phyloP scores from a whole-genome alignment of 1,284 basidiomycete genomes.

The Fomitopsis palustris region DNA sequence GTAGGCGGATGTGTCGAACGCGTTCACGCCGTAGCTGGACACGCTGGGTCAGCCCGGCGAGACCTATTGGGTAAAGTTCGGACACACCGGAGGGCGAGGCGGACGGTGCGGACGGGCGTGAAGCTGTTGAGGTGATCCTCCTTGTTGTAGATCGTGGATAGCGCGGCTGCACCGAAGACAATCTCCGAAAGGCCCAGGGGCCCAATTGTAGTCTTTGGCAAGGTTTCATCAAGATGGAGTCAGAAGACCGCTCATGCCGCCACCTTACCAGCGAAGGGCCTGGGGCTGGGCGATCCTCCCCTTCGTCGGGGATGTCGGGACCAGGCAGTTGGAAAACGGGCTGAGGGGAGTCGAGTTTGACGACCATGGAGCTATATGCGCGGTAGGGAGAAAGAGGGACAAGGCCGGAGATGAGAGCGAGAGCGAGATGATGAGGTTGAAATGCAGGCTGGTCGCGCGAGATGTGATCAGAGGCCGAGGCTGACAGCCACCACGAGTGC shows the following conservation, averaged over 20 bases:
- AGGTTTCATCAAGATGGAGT: background rate
- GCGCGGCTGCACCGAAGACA: conserved; percentile 67
- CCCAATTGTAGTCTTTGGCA: conserved; percentile 27
- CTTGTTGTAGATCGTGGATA: conserved; percentile 72
- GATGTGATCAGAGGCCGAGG: conserved; percentile 4
- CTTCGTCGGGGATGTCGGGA: conserved; percentile 43
- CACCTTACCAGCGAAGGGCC: conserved; percentile 35
- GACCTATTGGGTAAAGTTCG: background rate
- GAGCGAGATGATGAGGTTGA: background rate
- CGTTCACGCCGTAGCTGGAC: conserved; percentile 79
- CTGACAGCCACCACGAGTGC: background rate
- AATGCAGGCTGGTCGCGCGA: background rate
- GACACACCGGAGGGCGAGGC: conserved; percentile 73
- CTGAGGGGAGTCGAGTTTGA: conserved; percentile 38
- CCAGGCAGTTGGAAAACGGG: conserved; percentile 38
- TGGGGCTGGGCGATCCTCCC: conserved; percentile 46
- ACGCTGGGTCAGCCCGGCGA: background rate
- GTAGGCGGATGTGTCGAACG: conserved; percentile 88
- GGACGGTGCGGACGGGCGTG: conserved; percentile 67
- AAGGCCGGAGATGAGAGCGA: conserved; percentile 4
- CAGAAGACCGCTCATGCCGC: background rate
- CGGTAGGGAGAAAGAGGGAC: conserved; percentile 5
- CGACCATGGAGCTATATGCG: conserved; percentile 32
- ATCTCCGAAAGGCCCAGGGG: conserved; percentile 44
- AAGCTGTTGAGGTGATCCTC: conserved; percentile 57